These are phyloP conservation scores for Apiotrichum gamsii DNA, from an alignment of 1,284 basidiomycete species.

Conservation along the genomic window DNA sequence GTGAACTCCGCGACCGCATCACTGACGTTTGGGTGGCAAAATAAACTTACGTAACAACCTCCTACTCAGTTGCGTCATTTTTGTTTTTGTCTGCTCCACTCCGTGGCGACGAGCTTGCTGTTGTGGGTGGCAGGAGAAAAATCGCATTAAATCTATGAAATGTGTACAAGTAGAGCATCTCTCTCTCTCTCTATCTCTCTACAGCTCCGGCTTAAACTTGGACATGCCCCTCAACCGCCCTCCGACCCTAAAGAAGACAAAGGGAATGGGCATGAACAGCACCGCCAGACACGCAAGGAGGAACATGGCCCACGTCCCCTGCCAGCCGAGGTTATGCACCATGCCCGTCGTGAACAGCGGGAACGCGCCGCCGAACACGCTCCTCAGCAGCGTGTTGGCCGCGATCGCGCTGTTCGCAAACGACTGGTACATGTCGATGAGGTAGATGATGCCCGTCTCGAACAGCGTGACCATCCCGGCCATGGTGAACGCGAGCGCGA, in stretches of 20 bases:
- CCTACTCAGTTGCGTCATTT: too few species aligned
- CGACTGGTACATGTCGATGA: constrained; percentile 19
- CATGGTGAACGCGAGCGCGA: constrained; percentile 20
- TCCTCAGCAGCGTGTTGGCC: constrained; percentile 21
- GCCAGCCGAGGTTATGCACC: constrained; percentile 20
- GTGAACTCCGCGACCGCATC: too few species aligned
- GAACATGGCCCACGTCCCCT: constrained; percentile 16
- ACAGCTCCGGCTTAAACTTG: constrained; percentile 12
- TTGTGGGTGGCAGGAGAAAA: too few species aligned
- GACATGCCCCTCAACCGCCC: constrained; percentile 10
- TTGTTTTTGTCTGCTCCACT: too few species aligned
- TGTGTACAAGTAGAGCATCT: too few species aligned
- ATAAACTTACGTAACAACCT: too few species aligned
- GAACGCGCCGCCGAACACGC: constrained; percentile 18
- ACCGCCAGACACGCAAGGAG: constrained; percentile 14
- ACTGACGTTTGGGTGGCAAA: too few species aligned
- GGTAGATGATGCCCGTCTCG: constrained; percentile 18
- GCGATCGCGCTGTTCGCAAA: constrained; percentile 25
- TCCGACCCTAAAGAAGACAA: constrained; percentile 14
- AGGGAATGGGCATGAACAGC: constrained; percentile 15
- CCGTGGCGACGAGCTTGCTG: too few species aligned
- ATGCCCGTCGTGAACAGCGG: constrained; percentile 22
- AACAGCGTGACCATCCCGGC: constrained; percentile 21
- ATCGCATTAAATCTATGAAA: too few species aligned
- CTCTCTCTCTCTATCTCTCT: background rate